A percentile compares a stretch with the other conserved stretches of the same genome.
phyloP scores from a whole-genome alignment of 495 filamentous ascomycete species.

The Penicillium coffeae region DNA sequence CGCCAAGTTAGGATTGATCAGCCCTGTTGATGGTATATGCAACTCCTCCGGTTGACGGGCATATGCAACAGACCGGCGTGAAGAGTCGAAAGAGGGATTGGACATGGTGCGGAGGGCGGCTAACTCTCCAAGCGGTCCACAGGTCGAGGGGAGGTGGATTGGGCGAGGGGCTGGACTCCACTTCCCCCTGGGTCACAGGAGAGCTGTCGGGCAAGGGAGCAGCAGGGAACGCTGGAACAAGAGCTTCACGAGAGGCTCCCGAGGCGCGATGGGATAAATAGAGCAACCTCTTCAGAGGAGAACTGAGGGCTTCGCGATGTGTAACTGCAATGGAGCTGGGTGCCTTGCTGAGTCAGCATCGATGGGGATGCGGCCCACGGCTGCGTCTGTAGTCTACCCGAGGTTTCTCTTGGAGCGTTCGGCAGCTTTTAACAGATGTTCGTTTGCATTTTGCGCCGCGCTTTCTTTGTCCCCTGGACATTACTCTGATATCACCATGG shows the following conservation, averaged over 20 bases:
- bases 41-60: conserved; percentile 67
- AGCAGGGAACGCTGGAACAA: background rate
- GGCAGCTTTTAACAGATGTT: too few relatives aligned
- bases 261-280: conserved; percentile 2
- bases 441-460: too few relatives aligned
- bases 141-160: conserved; percentile 14
- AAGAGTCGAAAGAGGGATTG: conserved; percentile 51
- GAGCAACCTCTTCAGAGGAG: background rate
- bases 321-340: conserved; percentile 5
- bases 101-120: conserved; percentile 32
- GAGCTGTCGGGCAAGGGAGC: conserved; percentile 5
- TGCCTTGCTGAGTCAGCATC: conserved; percentile 18
- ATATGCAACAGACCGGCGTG: conserved; percentile 49
- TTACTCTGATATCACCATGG: conserved; percentile 14
- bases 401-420: background rate
- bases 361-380: conserved; percentile 1
- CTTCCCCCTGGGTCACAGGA: conserved; percentile 12
- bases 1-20: conserved; percentile 33
- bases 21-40: conserved; percentile 63
- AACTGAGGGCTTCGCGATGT: background rate
- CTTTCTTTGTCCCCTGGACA: too few relatives aligned
- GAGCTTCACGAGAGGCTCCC: conserved; percentile 4
- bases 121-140: conserved; percentile 1
- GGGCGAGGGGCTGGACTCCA: conserved; percentile 20
- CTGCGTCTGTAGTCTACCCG: background rate